These are phyloP conservation scores for Durotheca rogersii DNA, from an alignment of 495 filamentous ascomycete genomes.

Conservation along the genomic window DNA sequence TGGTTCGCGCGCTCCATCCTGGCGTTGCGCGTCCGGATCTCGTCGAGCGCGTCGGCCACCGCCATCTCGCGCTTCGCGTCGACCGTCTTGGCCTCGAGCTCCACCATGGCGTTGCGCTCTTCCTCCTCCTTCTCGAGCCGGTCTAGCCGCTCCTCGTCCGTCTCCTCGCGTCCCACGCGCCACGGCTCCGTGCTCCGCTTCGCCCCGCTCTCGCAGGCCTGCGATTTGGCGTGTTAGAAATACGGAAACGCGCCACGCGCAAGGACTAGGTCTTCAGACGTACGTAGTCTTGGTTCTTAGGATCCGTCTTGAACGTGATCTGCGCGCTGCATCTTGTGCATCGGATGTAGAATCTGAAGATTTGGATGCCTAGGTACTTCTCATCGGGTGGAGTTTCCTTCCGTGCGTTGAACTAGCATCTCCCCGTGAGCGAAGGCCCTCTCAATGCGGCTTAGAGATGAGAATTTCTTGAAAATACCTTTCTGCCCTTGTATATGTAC, in stretches of 20 bases:
- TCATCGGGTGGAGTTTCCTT: conserved; percentile 88
- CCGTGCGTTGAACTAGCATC: conserved; percentile 65
- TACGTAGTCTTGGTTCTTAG: conserved; percentile 89
- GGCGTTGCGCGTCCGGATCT: conserved; percentile 90
- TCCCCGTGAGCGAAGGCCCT: not conserved
- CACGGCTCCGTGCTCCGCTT: conserved; percentile 94
- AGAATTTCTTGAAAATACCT: conserved; percentile 56
- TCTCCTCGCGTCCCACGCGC: conserved; percentile 68
- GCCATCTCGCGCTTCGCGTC: conserved; percentile 98
- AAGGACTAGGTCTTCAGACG: not conserved
- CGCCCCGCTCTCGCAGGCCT: conserved; percentile 70
- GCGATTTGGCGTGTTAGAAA: not conserved
- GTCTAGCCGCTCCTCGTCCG: conserved; percentile 85
- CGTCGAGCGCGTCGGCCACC: conserved; percentile 92
- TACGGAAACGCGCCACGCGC: not conserved
- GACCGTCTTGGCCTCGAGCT: conserved; percentile 81
- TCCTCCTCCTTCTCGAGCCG: conserved; percentile 75
- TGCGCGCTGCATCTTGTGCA: conserved; percentile 88
- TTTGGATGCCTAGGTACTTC: conserved; percentile 83
- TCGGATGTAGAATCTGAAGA: conserved; percentile 68
- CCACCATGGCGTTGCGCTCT: conserved; percentile 82
- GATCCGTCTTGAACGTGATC: conserved; percentile 94
- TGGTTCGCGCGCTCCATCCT: conserved; percentile 72
- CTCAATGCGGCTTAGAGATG: not conserved
- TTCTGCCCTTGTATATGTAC: conserved; percentile 95